Conservation (phyloP, 176 grass and related monocot species). For the Carex cristatella region DNA sequence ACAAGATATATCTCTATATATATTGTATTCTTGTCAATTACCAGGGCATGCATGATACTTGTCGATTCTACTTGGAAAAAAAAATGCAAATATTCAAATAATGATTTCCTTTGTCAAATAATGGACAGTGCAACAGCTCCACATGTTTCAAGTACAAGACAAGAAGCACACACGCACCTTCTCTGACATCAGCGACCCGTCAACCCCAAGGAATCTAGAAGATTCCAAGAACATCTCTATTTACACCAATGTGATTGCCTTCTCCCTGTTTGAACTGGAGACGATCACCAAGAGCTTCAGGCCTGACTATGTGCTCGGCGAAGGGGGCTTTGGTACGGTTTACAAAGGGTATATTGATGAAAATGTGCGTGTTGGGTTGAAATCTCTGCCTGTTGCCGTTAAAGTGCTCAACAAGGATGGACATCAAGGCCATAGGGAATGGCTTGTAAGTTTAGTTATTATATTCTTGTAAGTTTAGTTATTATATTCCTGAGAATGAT, state of each 20-base stretch:
- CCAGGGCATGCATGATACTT: background rate
- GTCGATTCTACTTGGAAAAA: background rate
- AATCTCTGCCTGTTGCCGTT: conserved; percentile 89
- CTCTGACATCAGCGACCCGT: conserved; percentile 71
- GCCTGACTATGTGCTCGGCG: conserved; percentile 84
- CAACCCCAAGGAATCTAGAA: conserved; percentile 71
- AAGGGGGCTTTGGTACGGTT: conserved; percentile 96
- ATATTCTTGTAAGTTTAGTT: conserved; percentile 48
- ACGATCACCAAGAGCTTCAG: conserved; percentile 98
- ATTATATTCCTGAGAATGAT: background rate
- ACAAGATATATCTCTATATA: background rate
- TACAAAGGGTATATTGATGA: conserved; percentile 99
- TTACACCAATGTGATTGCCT: conserved; percentile 90
- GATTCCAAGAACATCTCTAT: conserved; percentile 89
- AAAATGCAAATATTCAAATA: background rate
- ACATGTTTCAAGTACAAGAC: conserved; percentile 67
- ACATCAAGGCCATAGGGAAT: conserved; percentile 96
- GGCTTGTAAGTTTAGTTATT: conserved; percentile 71
- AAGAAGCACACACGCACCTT: conserved; percentile 64
- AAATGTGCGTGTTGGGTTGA: conserved; percentile 93
- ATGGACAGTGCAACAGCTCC: conserved; percentile 81
- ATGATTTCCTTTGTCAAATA: background rate
- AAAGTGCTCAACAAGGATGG: conserved; percentile 99
- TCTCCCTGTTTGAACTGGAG: conserved; percentile 95
- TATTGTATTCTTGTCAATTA: background rate